Conservation (phyloP, 2,329 filamentous ascomycete species). For the Colletotrichum spinosum region DNA sequence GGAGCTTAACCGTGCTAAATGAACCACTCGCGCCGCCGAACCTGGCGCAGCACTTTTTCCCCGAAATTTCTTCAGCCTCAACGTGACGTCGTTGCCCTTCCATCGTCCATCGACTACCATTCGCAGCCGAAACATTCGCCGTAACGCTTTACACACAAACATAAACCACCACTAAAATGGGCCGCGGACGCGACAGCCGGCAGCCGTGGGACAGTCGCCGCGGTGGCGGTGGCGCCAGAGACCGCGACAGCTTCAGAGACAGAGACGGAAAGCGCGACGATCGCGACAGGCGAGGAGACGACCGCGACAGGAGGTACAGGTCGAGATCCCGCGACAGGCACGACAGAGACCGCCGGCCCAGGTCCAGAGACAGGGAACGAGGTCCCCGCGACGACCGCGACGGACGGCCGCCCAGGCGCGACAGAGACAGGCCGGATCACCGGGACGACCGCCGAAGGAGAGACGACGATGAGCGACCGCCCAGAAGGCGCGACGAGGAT, state of each 20-base stretch:
- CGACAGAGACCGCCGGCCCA: slow-evolving; percentile 41
- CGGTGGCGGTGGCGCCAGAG: slow-evolving; percentile 44
- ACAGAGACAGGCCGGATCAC: slow-evolving; percentile 50
- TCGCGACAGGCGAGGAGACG: slow-evolving; percentile 31
- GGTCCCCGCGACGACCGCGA: slow-evolving; percentile 51
- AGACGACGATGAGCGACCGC: slow-evolving; percentile 40
- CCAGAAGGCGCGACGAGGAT: slow-evolving; percentile 41
- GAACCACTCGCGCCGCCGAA: background rate
- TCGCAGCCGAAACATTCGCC: no score
- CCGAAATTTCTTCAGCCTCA: slow-evolving; percentile 30
- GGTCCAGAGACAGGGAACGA: slow-evolving; percentile 49
- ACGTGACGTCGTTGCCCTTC: slow-evolving; percentile 22
- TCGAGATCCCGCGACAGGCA: slow-evolving; percentile 50
- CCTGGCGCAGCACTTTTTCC: background rate
- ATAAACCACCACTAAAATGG: slow-evolving; percentile 2
- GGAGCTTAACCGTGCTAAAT: slow-evolving; percentile 14
- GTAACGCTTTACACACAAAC: no score
- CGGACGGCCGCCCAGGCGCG: slow-evolving; percentile 47
- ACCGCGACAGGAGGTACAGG: slow-evolving; percentile 45
- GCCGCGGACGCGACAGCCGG: slow-evolving; percentile 59
- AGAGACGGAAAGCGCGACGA: slow-evolving; percentile 45
- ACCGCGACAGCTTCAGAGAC: slow-evolving; percentile 44
- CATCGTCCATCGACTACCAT: background rate
- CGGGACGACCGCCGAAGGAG: slow-evolving; percentile 41
- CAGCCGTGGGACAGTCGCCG: slow-evolving; percentile 67